Evolutionary conservation across 306 rosid genomes (phyloP).

Genomic region (Comarum palustre): DNA sequence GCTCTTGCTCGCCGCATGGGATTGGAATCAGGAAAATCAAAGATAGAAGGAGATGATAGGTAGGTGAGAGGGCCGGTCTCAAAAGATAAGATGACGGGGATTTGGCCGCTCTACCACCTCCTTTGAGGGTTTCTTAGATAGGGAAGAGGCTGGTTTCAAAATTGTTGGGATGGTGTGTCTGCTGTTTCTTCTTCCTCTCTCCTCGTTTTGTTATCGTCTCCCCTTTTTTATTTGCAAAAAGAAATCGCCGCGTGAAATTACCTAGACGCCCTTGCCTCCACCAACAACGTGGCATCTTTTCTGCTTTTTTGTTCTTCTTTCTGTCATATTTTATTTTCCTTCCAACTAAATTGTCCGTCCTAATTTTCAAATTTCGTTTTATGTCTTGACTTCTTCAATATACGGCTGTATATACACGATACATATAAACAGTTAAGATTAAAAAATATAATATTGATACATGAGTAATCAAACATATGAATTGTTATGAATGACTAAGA

Average conservation of each 20-base stretch:
- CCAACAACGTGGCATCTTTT: not conserved
- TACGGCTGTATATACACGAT: too few relatives aligned
- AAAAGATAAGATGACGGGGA: not conserved
- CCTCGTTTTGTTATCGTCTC: not conserved
- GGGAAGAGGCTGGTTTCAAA: not conserved
- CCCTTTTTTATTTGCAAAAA: not conserved
- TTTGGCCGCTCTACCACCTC: conserved; percentile 15
- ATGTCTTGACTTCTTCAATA: too few relatives aligned
- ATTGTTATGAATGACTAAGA: too few relatives aligned
- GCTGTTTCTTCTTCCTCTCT: not conserved
- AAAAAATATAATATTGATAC: too few relatives aligned
- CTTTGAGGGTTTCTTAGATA: not conserved
- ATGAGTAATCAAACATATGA: too few relatives aligned
- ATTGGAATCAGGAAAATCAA: not conserved
- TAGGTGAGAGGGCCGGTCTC: not conserved
- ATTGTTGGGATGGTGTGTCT: not conserved
- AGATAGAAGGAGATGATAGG: conserved; percentile 33
- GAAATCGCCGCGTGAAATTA: not conserved
- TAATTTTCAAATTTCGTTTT: not conserved
- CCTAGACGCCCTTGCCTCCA: not conserved
- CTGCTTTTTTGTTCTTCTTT: not conserved
- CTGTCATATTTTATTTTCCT: not conserved
- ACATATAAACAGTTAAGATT: too few relatives aligned
- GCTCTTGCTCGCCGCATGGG: conserved; percentile 59
- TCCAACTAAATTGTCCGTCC: not conserved